Conservation (phyloP, 192 early-diverging fungal species). For the Cetraspora pellucida region DNA sequence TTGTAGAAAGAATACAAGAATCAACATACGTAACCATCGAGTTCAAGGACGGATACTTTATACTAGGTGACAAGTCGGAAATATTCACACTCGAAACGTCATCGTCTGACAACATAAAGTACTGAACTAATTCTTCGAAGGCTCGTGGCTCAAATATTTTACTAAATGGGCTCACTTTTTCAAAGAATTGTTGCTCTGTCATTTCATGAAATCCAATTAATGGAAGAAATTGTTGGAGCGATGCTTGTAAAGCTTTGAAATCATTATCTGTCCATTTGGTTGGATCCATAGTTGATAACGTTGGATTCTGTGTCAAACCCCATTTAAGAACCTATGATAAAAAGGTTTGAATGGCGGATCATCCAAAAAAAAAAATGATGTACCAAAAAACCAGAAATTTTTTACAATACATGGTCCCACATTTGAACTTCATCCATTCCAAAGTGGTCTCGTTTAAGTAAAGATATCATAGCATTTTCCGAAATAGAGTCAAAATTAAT, state of each 20-base stretch:
- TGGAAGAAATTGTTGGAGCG: neutral
- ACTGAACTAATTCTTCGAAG: neutral
- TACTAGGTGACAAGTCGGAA: neutral
- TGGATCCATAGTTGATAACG: neutral
- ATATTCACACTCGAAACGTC: neutral
- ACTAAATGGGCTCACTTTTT: neutral
- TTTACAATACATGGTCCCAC: neutral
- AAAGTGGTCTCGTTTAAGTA: neutral
- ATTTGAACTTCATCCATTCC: neutral
- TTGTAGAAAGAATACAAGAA: neutral
- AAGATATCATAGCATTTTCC: neutral
- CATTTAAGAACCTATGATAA: neutral
- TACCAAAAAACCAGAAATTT: no score
- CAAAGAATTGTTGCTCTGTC: neutral
- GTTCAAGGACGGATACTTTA: neutral
- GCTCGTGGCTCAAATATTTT: neutral
- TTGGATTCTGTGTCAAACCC: neutral
- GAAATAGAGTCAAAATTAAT: neutral
- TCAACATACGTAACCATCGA: neutral
- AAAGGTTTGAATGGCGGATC: no score
- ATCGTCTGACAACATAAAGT: neutral
- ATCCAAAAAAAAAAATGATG: no score
- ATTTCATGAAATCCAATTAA: constrained; percentile 13
- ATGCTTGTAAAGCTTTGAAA: neutral
- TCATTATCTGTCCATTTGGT: neutral